Evolutionary conservation across 2,329 filamentous ascomycete species (phyloP), one percentile per base, ranked within the genome.

Genomic region (Blastomyces emzantsi): DNA sequence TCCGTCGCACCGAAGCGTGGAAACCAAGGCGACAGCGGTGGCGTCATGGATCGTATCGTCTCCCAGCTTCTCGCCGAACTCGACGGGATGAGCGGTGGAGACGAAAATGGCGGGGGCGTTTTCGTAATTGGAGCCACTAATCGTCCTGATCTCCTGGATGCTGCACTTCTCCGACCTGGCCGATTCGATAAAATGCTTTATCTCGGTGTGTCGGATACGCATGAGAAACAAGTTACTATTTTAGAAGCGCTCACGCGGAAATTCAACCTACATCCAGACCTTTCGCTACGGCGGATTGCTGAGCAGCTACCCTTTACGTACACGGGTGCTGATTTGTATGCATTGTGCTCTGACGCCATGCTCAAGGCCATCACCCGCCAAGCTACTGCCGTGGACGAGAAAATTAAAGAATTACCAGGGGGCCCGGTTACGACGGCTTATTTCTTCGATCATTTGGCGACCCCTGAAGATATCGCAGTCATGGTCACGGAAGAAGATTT

Each of bases 121-220:
- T 99, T 99, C 80, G 94, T 99, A 69, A 99, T 99, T 72, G 94
- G 94, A 77, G 94, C 94, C 56, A 99, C 94, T 78, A 99, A 99
- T 83, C 86, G 94, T 82, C 94, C 94, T 54, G 94, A 99, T 83
- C 94, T 97, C 82, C 89, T 99, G 66, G 94, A 99, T 79, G 93
- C 95, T 76, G 94, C 94, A 70, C 85, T 99, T 71, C 97, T 93
- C 85, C 92, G 94, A 85, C 94, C 94, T 64, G 94, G 94, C 71
- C 94, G 94, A 91, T 90, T 99, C 61, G 94, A 99, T 79, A 97
- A 94, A 49, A 88, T 99, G 70, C 93, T 99, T 77, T 99, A 99
- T 77, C 82, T 99, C 15, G 94, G 94, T 45, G 92, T 99, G 9
- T 95, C 91, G 8, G 94, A 99, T 76, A 97, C 92, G 3, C 93